A percentile compares a stretch with the other conserved stretches of the same genome.
Conservation (phyloP, 495 filamentous ascomycete species). For the Podospora tetraspora region DNA sequence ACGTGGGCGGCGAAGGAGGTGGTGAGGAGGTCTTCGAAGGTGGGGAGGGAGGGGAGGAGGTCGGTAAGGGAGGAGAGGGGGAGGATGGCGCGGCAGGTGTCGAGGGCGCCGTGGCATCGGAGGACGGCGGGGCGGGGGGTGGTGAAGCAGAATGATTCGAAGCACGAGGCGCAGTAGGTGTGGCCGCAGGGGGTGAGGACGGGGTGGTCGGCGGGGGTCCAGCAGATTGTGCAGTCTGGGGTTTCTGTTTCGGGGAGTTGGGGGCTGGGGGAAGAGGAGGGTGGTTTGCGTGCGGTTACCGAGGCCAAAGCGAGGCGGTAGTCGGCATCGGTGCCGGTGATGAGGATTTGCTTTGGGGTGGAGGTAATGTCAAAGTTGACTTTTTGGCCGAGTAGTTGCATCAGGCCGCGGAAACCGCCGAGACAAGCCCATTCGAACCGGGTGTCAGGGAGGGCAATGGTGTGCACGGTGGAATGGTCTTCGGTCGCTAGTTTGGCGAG, state of each 20-base stretch:
- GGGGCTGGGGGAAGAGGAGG: neutral
- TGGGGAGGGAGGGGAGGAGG: slow-evolving; percentile 26
- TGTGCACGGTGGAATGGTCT: slow-evolving; percentile 19
- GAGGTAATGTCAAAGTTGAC: slow-evolving; percentile 30
- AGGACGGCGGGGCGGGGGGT: slow-evolving; percentile 17
- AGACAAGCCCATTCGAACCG: slow-evolving; percentile 33
- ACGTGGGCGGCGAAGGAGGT: slow-evolving; percentile 36
- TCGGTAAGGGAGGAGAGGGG: slow-evolving; percentile 32
- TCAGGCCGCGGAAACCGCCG: slow-evolving; percentile 38
- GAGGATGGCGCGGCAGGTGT: slow-evolving; percentile 26
- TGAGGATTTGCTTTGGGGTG: slow-evolving; percentile 26
- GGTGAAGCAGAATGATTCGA: slow-evolving; percentile 33
- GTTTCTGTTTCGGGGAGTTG: neutral
- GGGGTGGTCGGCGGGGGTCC: slow-evolving; percentile 34
- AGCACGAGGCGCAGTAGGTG: slow-evolving; percentile 44
- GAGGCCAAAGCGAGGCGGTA: slow-evolving; percentile 17
- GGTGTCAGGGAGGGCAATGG: slow-evolving; percentile 21
- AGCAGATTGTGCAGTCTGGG: slow-evolving; percentile 38
- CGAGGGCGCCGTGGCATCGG: slow-evolving; percentile 26
- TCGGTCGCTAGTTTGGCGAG: slow-evolving; percentile 21
- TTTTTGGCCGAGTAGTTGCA: slow-evolving; percentile 29
- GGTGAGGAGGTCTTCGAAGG: slow-evolving; percentile 38
- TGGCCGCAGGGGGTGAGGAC: slow-evolving; percentile 38
- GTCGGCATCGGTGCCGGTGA: slow-evolving; percentile 26
- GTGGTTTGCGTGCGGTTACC: neutral